Percentiles rank a stretch among this genome's conserved stretches.
Conservation (phyloP, 192 early-diverging fungal species). For the Podila epicladia region DNA sequence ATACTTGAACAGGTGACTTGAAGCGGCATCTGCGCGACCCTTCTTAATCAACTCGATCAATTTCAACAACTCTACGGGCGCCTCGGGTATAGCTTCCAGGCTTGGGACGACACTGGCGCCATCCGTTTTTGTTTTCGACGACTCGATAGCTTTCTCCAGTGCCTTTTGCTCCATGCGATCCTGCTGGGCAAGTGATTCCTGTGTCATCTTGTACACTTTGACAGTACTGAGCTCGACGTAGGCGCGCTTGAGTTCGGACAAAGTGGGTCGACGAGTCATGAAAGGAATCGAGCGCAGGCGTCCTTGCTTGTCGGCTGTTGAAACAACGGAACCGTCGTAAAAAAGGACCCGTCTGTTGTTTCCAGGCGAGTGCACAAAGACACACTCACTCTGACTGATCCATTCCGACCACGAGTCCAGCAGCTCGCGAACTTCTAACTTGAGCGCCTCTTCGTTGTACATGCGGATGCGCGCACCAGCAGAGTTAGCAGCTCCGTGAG, state of each 20-base stretch:
- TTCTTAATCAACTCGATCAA: conserved; percentile 66
- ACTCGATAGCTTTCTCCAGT: conserved; percentile 12
- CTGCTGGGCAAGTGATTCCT: conserved; percentile 23
- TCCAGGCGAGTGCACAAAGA: conserved; percentile 83
- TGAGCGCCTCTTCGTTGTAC: conserved; percentile 88
- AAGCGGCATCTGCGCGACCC: conserved; percentile 69
- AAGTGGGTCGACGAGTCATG: conserved; percentile 54
- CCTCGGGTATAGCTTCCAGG: conserved; percentile 2
- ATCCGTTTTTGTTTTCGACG: conserved; percentile 13
- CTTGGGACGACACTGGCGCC: not conserved
- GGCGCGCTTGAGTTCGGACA: conserved; percentile 73
- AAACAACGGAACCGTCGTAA: conserved; percentile 59
- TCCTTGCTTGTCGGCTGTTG: conserved; percentile 26
- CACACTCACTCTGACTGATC: conserved; percentile 65
- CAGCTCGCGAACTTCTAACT: conserved; percentile 81
- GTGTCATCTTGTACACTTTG: conserved; percentile 58
- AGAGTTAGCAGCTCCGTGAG: conserved; percentile 84
- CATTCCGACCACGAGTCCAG: conserved; percentile 75
- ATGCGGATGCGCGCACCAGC: conserved; percentile 91
- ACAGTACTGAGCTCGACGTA: conserved; percentile 71
- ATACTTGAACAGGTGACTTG: conserved; percentile 62
- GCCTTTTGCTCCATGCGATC: conserved; percentile 46
- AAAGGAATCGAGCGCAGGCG: conserved; percentile 50
- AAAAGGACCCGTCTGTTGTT: conserved; percentile 64
- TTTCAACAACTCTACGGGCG: conserved; percentile 57